Evolutionary conservation across 495 filamentous ascomycete species (phyloP), one percentile per base, ranked within the genome.

Genomic region (Tuber indicum): DNA sequence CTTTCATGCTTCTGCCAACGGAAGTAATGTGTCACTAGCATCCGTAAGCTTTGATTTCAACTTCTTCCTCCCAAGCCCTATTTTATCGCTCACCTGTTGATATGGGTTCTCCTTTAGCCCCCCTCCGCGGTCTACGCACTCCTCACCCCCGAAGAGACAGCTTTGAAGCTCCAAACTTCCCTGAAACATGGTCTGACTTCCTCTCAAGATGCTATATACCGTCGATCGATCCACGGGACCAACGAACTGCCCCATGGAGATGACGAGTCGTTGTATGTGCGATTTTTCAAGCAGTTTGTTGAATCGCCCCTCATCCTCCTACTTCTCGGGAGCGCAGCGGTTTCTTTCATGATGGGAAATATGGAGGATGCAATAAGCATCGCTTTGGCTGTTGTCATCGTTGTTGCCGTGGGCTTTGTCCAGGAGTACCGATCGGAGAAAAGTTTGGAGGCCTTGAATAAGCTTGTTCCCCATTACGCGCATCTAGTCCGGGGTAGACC

Each of bases 401-500:
- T 99, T 26, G 94, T 98, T 52, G 92, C 92, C 1, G 96, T 98
- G 73, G 96, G 94, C 17, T 99, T 99, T 82, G 89, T 98, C 75
- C 96, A 99, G 83, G 96, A 99, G 85, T 98, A 98, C 84, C 89
- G 96, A 75, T 98, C 95, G 62, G 96, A 99, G 84, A 97, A 98
- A 85, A 97, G 94, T 3, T 89, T 99, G 82, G 96, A 98, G 84
- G 96, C 96, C 72, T 87, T 99, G 75, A 97, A 91, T 83, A 93
- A 94, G 77, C 86, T 99, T 45, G 94, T 98, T 0, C 96, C 96
- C 41, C 94, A 98, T 83, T 92, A 93, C 85, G 96, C 96, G 8
- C 94, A 99, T 84, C 86, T 97, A 16, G 92, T 98, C 49, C 91
- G 96, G 73, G 88, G 84, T 70, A 86, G 85, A 5, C 86, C 87